Evolutionary conservation across 345 rosid genomes (phyloP), one percentile per base, ranked within the genome.

Genomic region (Moringa oleifera): DNA sequence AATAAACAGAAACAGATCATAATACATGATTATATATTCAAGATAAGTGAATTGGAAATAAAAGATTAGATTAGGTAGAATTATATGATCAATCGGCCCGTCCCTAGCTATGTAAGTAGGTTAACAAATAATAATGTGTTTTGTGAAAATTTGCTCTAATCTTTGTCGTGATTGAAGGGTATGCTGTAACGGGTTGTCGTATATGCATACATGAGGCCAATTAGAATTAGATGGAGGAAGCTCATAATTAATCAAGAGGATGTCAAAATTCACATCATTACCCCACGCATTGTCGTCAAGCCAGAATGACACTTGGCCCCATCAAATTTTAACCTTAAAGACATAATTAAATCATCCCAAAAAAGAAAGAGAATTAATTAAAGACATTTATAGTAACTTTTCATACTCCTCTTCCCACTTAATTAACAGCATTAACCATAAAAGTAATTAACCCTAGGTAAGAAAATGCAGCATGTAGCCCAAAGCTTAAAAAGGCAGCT

Each of bases 211-310:
- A 71, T 73, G 69, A 67, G 68, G 67, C 73, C 72, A 75, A n/a
- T n/a, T 63, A 70, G 61, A 68, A 41, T 53, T 58, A 59, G 73
- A 19, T 20, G 53, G 71, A 33, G 61, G 28, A 33, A 5, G 6
- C 11, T 33, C 37, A 33, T 33, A 11, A 33, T 33, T 33, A 33
- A 33, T 50, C 57, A 66, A 57, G 57, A 56, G 54, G 20, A 57
- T 65, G 81, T 80, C 87, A 83, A 83, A 70, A 55, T 50, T 73
- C 85, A 65, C 51, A 84, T 84, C 74, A 86, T 86, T 80, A 75
- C 61, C 67, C 70, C 79, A 73, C 63, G 72, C 70, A 71, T 74
- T 75, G 70, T 61, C 55, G 62, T 81, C 69, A 66, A 76, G 73
- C 76, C 69, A 65, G 84, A 86, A 80, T 80, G 82, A 81, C 89